A percentile compares a stretch with the other conserved stretches of the same genome.
phyloP scores from a whole-genome alignment of 2,329 filamentous ascomycete genomes.

The Colletotrichum euphorbiae region DNA sequence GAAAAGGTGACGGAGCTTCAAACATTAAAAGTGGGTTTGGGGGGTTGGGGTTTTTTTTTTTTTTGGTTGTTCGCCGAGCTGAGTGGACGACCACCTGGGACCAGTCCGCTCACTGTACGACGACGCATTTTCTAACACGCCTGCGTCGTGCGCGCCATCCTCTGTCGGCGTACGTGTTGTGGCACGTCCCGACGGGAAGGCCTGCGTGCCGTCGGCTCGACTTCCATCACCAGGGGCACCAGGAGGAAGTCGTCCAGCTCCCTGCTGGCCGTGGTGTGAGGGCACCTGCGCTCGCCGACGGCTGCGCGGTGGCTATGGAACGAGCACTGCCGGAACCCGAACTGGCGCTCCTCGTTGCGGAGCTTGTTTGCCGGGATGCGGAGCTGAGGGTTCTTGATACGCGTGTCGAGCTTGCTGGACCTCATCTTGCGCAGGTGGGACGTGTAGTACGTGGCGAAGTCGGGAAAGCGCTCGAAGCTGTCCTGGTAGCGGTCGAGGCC shows the following conservation, averaged over 20 bases:
- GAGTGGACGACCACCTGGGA: slow-evolving; percentile 13
- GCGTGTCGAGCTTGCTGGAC: slow-evolving; percentile 61
- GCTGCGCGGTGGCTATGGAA: slow-evolving; percentile 69
- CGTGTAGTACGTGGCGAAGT: slow-evolving; percentile 63
- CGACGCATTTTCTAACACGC: slow-evolving; percentile 9
- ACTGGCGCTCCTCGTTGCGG: slow-evolving; percentile 66
- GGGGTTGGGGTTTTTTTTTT: neutral
- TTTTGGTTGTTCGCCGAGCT: slow-evolving; percentile 4
- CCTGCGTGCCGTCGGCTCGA: slow-evolving; percentile 5
- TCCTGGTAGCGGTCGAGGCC: slow-evolving; percentile 51
- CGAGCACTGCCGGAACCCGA: slow-evolving; percentile 71
- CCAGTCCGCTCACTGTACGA: slow-evolving; percentile 3
- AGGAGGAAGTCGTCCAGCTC: slow-evolving; percentile 41
- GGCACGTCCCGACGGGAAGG: slow-evolving; percentile 12
- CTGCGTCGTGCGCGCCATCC: slow-evolving; percentile 12
- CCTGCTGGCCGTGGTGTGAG: slow-evolving; percentile 49
- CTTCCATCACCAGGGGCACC: slow-evolving; percentile 39
- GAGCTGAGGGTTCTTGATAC: slow-evolving; percentile 71
- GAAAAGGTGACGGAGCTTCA: slow-evolving; percentile 3
- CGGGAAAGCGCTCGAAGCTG: slow-evolving; percentile 58
- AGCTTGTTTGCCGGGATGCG: slow-evolving; percentile 67
- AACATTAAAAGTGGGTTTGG: slow-evolving; percentile 14
- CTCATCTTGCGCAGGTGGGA: slow-evolving; percentile 65
- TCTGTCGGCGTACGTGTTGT: slow-evolving; percentile 5
- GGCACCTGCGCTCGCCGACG: slow-evolving; percentile 66